Percentiles rank a stretch among this genome's conserved stretches.
phyloP scores from a whole-genome alignment of 208 protist genomes.

The Trypanosoma cruzi region DNA sequence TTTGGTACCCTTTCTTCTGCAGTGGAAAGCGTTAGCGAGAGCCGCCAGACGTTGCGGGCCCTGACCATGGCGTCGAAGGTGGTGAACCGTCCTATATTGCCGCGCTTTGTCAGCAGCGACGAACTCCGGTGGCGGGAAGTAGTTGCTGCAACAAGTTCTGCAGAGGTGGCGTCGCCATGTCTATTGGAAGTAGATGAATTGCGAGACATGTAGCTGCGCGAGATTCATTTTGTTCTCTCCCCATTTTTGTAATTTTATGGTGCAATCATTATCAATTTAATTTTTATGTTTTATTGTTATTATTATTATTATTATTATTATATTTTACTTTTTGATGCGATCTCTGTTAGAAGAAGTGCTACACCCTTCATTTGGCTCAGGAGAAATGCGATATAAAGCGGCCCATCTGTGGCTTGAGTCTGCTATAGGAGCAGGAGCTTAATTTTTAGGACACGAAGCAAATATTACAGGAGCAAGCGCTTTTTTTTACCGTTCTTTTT shows the following conservation, averaged over 20 bases:
- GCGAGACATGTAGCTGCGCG: conserved; percentile 9
- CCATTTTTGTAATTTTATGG: conserved; percentile 3
- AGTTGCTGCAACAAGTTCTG: conserved; percentile 37
- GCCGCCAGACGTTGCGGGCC: conserved; percentile 21
- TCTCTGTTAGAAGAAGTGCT: too few species aligned
- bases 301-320: too few species aligned
- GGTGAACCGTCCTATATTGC: conserved; percentile 41
- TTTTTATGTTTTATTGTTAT: conserved; percentile 1
- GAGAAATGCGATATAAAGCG: too few species aligned
- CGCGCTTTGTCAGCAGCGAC: conserved; percentile 41
- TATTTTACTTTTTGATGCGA: too few species aligned
- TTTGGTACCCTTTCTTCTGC: conserved; percentile 30
- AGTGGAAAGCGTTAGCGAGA: conserved; percentile 31
- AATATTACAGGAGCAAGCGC: too few species aligned
- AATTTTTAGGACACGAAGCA: too few species aligned
- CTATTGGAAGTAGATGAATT: conserved; percentile 27
- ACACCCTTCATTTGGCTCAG: too few species aligned
- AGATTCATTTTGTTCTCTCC: not conserved
- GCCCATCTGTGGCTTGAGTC: too few species aligned
- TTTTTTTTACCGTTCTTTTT: too few species aligned
- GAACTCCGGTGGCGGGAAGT: conserved; percentile 42
- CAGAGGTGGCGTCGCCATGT: conserved; percentile 34
- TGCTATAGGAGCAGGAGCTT: too few species aligned
- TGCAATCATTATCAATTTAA: conserved; percentile 17
- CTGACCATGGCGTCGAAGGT: conserved; percentile 34